Evolutionary conservation across 495 filamentous ascomycete genomes (phyloP).

Genomic region (Aspergillus cavernicola): DNA sequence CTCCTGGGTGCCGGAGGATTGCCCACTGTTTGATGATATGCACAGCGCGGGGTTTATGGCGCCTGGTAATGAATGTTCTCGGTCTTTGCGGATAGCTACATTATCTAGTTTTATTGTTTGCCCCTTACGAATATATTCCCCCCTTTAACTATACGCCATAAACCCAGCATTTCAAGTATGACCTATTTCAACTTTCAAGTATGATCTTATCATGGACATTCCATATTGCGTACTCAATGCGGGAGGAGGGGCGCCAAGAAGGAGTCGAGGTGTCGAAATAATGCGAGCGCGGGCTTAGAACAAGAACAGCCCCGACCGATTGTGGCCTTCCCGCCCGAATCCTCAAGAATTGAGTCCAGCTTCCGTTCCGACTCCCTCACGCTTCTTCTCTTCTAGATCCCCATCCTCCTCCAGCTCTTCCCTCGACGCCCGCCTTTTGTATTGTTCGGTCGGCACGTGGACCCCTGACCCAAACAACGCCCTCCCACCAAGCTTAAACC

Average conservation of each 20-base stretch:
- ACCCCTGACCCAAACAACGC: slow-evolving; percentile 30
- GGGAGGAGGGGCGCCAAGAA: slow-evolving; percentile 19
- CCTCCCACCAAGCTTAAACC: slow-evolving; percentile 14
- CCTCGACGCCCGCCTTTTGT: slow-evolving; percentile 8
- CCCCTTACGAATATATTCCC: slow-evolving; percentile 12
- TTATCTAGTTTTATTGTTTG: slow-evolving; percentile 15
- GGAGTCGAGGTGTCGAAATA: slow-evolving; percentile 14
- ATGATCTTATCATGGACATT: background rate
- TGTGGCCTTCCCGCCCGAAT: slow-evolving; percentile 7
- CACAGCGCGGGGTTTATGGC: slow-evolving; percentile 47
- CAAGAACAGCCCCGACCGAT: slow-evolving; percentile 5
- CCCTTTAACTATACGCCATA: slow-evolving; percentile 4
- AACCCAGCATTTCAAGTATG: background rate
- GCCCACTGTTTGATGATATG: slow-evolving; percentile 32
- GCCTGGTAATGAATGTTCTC: slow-evolving; percentile 30
- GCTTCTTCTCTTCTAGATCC: background rate
- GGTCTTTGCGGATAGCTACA: slow-evolving; percentile 23
- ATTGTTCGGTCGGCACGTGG: slow-evolving; percentile 23
- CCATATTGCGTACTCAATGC: slow-evolving; percentile 6
- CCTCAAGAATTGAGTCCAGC: background rate
- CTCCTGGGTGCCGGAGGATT: slow-evolving; percentile 6
- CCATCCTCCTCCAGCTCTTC: slow-evolving; percentile 3
- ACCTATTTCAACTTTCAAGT: too few relatives aligned
- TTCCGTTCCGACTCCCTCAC: background rate
- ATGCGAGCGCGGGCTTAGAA: background rate